Percentiles rank a stretch among this genome's conserved stretches.
phyloP scores from a whole-genome alignment of 164 flowering plant genomes.

The Cinnamomum micranthum region DNA sequence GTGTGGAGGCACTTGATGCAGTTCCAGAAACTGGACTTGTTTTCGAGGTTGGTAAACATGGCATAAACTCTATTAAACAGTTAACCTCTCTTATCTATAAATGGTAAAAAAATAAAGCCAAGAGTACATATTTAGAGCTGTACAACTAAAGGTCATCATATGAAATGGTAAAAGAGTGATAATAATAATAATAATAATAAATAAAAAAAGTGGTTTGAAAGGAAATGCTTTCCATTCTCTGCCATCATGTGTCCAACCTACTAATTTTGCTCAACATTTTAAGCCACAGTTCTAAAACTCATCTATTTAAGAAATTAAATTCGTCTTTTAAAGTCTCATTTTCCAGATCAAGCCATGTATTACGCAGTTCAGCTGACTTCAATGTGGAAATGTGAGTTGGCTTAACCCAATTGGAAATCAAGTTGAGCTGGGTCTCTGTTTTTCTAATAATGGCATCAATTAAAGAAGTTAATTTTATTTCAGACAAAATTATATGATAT shows the following conservation, averaged over 20 bases:
- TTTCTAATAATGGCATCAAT: too few relatives aligned
- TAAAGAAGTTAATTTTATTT: too few relatives aligned
- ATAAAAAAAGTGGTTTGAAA: not conserved
- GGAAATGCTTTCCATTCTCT: not conserved
- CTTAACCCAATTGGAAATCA: too few relatives aligned
- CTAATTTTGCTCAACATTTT: not conserved
- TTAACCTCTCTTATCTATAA: not conserved
- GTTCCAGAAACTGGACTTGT: conserved; percentile 60
- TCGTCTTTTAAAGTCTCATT: too few relatives aligned
- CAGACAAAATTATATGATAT: too few relatives aligned
- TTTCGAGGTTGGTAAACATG: conserved; percentile 59
- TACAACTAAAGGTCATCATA: not conserved
- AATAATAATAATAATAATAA: too few relatives aligned
- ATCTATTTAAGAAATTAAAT: too few relatives aligned
- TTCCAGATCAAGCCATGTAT: too few relatives aligned
- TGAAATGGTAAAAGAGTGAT: not conserved
- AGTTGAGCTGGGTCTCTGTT: too few relatives aligned
- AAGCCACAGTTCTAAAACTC: too few relatives aligned
- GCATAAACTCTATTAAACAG: not conserved
- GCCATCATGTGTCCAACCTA: not conserved
- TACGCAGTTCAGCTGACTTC: too few relatives aligned
- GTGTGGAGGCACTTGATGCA: conserved; percentile 71
- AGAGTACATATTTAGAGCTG: not conserved
- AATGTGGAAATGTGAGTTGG: too few relatives aligned
- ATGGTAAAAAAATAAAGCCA: not conserved